phyloP scores from a whole-genome alignment of 192 early-diverging fungal genomes.

The Linnemannia schmuckeri region DNA sequence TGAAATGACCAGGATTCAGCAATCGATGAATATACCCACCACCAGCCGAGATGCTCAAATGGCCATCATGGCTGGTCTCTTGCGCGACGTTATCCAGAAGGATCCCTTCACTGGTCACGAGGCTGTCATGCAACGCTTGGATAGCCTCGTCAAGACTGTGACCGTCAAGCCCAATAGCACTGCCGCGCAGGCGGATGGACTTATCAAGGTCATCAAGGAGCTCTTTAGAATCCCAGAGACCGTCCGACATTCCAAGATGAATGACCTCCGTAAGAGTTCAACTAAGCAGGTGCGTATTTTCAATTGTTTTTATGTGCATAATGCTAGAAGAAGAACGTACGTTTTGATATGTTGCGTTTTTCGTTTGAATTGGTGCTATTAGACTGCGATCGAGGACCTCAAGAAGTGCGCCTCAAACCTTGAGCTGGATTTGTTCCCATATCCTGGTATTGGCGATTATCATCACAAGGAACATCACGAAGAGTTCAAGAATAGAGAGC shows the following conservation, averaged over 20 bases:
- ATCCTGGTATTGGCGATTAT: constrained; percentile 62
- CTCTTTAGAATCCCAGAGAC: constrained; percentile 55
- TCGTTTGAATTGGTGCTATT: background rate
- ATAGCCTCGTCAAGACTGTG: constrained; percentile 28
- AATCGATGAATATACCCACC: constrained; percentile 49
- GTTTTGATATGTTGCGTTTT: background rate
- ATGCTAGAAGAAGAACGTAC: background rate
- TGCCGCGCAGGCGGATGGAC: constrained; percentile 46
- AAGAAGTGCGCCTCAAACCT: constrained; percentile 65
- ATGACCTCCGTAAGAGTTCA: constrained; percentile 58
- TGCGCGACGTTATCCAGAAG: constrained; percentile 60
- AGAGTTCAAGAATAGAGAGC: constrained; percentile 58
- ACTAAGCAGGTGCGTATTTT: constrained; percentile 58
- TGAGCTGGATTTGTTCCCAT: constrained; percentile 64
- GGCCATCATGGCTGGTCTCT: constrained; percentile 58
- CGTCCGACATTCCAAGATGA: constrained; percentile 52
- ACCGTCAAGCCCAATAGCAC: constrained; percentile 31
- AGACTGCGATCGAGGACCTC: constrained; percentile 63
- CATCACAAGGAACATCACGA: constrained; percentile 68
- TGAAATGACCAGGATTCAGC: constrained; percentile 54
- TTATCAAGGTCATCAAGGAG: constrained; percentile 59
- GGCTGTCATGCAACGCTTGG: constrained; percentile 35
- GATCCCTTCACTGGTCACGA: constrained; percentile 44
- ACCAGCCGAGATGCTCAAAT: constrained; percentile 61
- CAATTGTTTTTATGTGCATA: background rate